Evolutionary conservation across 768 basidiomycete genomes (phyloP), one percentile per base, ranked within the genome.

Genomic region (Pulveroboletus sp.): DNA sequence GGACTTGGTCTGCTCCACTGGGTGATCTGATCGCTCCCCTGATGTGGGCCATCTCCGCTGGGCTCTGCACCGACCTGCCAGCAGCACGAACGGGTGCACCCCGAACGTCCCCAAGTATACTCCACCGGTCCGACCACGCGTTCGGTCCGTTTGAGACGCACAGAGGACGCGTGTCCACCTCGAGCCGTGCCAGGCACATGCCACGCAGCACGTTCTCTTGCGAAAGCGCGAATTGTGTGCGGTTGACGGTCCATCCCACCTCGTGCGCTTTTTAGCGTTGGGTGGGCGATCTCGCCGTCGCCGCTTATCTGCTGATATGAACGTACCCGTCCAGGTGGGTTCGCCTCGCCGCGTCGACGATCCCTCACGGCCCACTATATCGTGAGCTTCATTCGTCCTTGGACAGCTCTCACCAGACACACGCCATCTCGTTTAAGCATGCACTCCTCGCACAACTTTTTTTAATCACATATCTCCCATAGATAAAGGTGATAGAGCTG

Each of bases 401-500:
- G 21, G 21, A 38, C 40, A 10, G 39, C 36, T 1, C n/a, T 51
- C 57, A 61, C 57, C 21, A 3, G 58, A 59, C 42, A 6, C 36
- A 28, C 39, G 33, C 46, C 33, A 3, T 38, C 43, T 39, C 18
- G 33, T 37, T 42, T 28, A 5, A 38, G 41, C 41, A 27, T 14
- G 27, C 17, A 38, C 40, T 24, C 33, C 30, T 42, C 21, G 21
- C 21, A 21, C 2, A 2, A 21, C 21, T 21, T 21, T 21, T 21
- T 21, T 21, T 21, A 2, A 21, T 21, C 21, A 21, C 21, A 21
- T 10, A 44, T 39, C 43, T 49, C 46, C 46, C 49, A 55, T 44
- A 53, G 47, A 52, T 53, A 17, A 48, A 43, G 28, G 21, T 40
- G 53, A 60, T 55, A 63, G 58, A 62, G 60, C 38, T 50, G 37